Evolutionary conservation across 192 early-diverging fungal species (phyloP).

Genomic region (Backusella psychrophila): DNA sequence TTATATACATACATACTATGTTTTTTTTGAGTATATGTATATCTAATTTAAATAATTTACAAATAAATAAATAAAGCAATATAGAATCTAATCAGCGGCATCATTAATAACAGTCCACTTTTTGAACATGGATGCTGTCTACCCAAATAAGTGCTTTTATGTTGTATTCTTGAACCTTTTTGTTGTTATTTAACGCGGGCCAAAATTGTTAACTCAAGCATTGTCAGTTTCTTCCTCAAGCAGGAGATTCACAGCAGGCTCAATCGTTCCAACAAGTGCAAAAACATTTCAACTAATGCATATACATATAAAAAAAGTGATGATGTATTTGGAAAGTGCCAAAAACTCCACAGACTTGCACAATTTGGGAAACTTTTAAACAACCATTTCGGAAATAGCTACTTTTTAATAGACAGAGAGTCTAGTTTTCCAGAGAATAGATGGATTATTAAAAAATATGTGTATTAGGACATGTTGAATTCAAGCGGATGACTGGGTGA

Average conservation of each 20-base stretch:
- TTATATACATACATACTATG: too few relatives aligned
- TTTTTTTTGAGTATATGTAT: neutral
- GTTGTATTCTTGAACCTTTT: neutral
- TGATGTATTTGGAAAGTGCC: too few relatives aligned
- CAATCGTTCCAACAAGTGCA: too few relatives aligned
- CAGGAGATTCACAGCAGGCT: neutral
- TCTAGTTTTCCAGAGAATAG: too few relatives aligned
- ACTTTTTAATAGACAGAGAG: neutral
- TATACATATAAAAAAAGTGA: too few relatives aligned
- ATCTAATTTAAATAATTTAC: neutral
- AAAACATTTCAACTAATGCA: too few relatives aligned
- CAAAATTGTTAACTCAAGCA: neutral
- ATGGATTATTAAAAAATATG: neutral
- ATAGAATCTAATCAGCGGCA: neutral
- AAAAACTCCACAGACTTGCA: neutral
- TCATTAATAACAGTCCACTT: too few relatives aligned
- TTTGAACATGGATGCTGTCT: too few relatives aligned
- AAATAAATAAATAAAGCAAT: neutral
- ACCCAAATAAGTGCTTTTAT: too few relatives aligned
- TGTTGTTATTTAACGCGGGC: neutral
- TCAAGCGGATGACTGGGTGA: too few relatives aligned
- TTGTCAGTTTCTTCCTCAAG: neutral
- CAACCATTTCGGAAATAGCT: neutral
- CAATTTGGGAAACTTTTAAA: neutral
- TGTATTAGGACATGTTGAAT: too few relatives aligned